These are phyloP conservation scores for Monoraphidium neglectum DNA, from an alignment of 139 green algal genomes.

Conservation along the genomic window DNA sequence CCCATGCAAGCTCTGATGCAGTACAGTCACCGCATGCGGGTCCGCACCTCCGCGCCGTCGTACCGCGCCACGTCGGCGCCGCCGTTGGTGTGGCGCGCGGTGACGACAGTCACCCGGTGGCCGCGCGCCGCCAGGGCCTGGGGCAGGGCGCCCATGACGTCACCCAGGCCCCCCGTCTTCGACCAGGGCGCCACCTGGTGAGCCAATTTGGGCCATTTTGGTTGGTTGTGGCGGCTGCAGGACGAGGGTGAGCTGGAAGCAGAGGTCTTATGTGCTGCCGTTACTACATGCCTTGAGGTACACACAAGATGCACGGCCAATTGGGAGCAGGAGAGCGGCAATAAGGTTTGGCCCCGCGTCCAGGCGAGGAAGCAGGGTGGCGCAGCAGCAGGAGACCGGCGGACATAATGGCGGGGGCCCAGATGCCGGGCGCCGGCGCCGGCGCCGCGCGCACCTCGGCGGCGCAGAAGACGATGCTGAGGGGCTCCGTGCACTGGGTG, in stretches of 20 bases:
- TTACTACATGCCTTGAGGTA: neutral
- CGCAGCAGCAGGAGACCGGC: neutral
- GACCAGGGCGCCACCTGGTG: conserved; percentile 83
- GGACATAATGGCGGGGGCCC: too few relatives aligned
- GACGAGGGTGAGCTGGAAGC: neutral
- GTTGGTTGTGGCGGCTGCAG: neutral
- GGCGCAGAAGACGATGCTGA: too few relatives aligned
- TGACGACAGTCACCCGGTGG: conserved; percentile 78
- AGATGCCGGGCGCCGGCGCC: too few relatives aligned
- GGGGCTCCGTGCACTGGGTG: too few relatives aligned
- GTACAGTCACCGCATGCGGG: too few relatives aligned
- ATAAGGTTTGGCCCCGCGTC: neutral
- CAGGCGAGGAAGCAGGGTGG: neutral
- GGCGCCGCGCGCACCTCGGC: too few relatives aligned
- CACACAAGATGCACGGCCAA: neutral
- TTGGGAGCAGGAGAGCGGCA: neutral
- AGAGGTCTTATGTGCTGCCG: neutral
- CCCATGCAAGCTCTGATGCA: too few relatives aligned
- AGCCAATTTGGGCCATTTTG: conserved; percentile 68
- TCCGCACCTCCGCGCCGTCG: conserved; percentile 45
- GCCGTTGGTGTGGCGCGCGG: conserved; percentile 52
- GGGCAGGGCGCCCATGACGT: conserved; percentile 78
- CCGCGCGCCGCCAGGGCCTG: conserved; percentile 61
- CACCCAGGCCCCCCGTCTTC: conserved; percentile 94
- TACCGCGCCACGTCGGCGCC: conserved; percentile 55